A percentile compares a stretch with the other conserved stretches of the same genome.
Evolutionary conservation across 2,329 filamentous ascomycete genomes (phyloP).

Genomic region (Calonectria multiphialidica): DNA sequence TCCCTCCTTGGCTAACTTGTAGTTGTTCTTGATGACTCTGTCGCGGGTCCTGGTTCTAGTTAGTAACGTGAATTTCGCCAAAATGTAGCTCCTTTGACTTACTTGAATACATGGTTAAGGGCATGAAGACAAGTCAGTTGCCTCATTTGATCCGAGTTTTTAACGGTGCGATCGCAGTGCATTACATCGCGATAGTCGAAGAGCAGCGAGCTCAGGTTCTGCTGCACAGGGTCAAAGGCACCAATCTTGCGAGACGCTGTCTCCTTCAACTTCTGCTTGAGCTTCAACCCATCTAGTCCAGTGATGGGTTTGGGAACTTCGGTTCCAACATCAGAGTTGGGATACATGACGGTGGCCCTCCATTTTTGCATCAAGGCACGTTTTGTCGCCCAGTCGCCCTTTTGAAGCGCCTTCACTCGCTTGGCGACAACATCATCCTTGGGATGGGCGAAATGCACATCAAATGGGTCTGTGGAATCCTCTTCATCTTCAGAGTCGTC

Average conservation of each 20-base stretch:
- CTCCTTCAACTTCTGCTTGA: slow-evolving; percentile 78
- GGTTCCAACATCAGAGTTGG: slow-evolving; percentile 53
- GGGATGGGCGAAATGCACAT: slow-evolving; percentile 80
- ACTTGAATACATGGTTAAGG: slow-evolving; percentile 93
- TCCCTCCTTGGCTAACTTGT: slow-evolving; percentile 77
- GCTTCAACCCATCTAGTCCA: slow-evolving; percentile 62
- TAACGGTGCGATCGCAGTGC: slow-evolving; percentile 77
- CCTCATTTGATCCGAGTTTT: slow-evolving; percentile 77
- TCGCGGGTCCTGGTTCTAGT: slow-evolving; percentile 76
- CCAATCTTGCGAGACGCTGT: slow-evolving; percentile 65
- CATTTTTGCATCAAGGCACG: slow-evolving; percentile 60
- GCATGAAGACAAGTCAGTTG: slow-evolving; percentile 84
- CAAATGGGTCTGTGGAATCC: slow-evolving; percentile 78
- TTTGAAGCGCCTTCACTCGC: slow-evolving; percentile 63
- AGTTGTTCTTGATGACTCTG: slow-evolving; percentile 91
- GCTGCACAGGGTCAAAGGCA: slow-evolving; percentile 71
- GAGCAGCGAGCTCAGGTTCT: slow-evolving; percentile 75
- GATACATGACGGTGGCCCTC: slow-evolving; percentile 61
- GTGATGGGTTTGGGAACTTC: slow-evolving; percentile 49
- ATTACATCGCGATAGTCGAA: slow-evolving; percentile 88
- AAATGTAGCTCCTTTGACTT: slow-evolving; percentile 41
- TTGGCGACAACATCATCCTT: slow-evolving; percentile 70
- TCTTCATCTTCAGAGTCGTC: slow-evolving; percentile 64
- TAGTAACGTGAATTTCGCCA: slow-evolving; percentile 18
- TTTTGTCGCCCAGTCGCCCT: slow-evolving; percentile 63